Percentiles rank a stretch among this genome's conserved stretches.
These are phyloP conservation scores for Trichophyton mentagrophytes DNA, from an alignment of 2,329 filamentous ascomycete genomes.

Conservation along the genomic window DNA sequence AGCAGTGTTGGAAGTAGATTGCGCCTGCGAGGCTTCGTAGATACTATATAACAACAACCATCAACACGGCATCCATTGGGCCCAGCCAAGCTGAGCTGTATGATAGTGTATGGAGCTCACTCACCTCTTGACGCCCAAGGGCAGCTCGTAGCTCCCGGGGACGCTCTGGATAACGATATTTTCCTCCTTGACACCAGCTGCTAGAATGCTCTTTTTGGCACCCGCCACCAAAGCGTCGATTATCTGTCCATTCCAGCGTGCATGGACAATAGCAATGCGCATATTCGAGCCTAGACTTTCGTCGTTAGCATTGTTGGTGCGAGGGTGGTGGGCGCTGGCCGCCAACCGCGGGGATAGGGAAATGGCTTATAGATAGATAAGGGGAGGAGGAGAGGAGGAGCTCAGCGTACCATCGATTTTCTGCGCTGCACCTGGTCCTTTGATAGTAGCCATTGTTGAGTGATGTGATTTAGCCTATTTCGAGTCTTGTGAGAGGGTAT, in stretches of 20 bases:
- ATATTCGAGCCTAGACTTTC: conserved; percentile 41
- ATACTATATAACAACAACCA: too few species aligned
- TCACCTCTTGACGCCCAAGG: conserved; percentile 75
- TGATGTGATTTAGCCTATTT: too few species aligned
- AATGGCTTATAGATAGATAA: not conserved
- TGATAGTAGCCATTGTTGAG: conserved; percentile 41
- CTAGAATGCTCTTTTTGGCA: conserved; percentile 62
- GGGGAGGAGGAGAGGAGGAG: too few species aligned
- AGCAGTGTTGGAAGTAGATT: conserved; percentile 34
- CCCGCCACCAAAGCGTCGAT: conserved; percentile 76
- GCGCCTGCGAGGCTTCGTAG: too few species aligned
- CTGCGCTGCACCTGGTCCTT: conserved; percentile 50
- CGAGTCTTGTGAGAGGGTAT: too few species aligned
- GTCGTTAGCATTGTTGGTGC: not conserved
- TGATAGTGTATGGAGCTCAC: conserved; percentile 14
- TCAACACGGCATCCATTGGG: too few species aligned
- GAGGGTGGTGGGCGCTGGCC: not conserved
- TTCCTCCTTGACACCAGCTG: conserved; percentile 67
- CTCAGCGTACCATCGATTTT: conserved; percentile 41
- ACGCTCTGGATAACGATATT: conserved; percentile 86
- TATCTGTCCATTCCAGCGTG: conserved; percentile 83
- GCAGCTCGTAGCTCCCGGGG: conserved; percentile 88
- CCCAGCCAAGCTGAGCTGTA: not conserved
- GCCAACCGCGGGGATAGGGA: not conserved
- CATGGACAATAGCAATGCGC: conserved; percentile 89